Conservation (phyloP, 306 rosid species). For the Ammopiptanthus mongolicus region DNA sequence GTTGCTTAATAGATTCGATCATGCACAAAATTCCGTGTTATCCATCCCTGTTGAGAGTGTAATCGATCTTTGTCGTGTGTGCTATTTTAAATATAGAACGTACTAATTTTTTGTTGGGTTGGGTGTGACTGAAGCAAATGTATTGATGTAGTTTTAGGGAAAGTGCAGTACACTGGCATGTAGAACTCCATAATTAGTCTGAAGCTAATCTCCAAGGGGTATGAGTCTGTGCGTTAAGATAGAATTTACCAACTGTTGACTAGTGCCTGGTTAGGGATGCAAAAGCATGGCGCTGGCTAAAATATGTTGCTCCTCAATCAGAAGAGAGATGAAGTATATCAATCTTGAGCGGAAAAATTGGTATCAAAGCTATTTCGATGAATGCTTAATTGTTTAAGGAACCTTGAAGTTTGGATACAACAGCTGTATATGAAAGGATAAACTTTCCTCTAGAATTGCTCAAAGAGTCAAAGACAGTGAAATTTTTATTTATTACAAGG, state of each 20-base stretch:
- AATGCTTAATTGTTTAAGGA: neutral
- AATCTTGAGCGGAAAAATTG: neutral
- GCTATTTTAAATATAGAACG: too few species aligned
- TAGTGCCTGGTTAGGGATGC: neutral
- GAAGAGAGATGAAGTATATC: neutral
- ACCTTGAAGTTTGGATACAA: neutral
- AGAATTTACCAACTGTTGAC: neutral
- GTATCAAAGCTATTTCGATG: neutral
- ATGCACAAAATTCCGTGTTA: neutral
- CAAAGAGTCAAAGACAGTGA: neutral
- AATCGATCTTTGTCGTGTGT: neutral
- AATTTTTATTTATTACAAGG: neutral
- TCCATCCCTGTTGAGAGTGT: neutral
- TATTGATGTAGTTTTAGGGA: neutral
- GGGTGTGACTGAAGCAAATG: neutral
- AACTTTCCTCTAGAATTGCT: neutral
- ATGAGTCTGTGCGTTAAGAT: neutral
- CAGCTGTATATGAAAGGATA: neutral
- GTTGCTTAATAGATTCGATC: neutral
- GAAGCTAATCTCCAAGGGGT: neutral
- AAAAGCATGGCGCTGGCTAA: neutral
- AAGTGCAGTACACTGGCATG: neutral
- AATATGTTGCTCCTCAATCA: neutral
- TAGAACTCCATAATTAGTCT: neutral
- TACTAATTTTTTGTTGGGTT: neutral